phyloP scores from a whole-genome alignment of 805 yeast genomes.

The Lachancea kluyveri region DNA sequence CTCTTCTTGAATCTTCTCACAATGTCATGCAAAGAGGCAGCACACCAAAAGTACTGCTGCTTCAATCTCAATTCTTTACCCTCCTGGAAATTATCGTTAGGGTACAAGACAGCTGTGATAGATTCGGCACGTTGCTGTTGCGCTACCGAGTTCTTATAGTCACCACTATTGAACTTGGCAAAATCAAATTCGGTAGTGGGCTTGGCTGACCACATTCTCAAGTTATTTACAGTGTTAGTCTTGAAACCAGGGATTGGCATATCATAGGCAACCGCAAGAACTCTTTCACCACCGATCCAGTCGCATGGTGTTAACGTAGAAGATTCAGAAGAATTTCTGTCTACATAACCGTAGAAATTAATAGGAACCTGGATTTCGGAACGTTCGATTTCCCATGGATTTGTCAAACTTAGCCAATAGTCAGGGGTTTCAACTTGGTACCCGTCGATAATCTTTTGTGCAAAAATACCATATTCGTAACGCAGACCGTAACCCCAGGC shows the following conservation, averaged over 20 bases:
- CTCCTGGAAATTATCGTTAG: constrained; percentile 85
- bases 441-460: constrained; percentile 84
- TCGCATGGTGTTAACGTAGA: constrained; percentile 52
- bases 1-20: constrained; percentile 83
- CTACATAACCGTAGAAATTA: constrained; percentile 80
- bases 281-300: constrained; percentile 89
- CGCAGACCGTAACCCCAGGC: constrained; percentile 97
- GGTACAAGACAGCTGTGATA: constrained; percentile 87
- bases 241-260: constrained; percentile 90
- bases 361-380: constrained; percentile 83
- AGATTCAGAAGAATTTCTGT: constrained; percentile 42
- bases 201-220: constrained; percentile 84
- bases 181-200: constrained; percentile 92
- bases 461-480: constrained; percentile 89
- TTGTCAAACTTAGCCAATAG: constrained; percentile 82
- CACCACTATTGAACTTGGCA: constrained; percentile 85
- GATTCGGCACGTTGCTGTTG: constrained; percentile 88
- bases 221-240: constrained; percentile 77
- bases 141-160: constrained; percentile 75
- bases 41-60: constrained; percentile 96
- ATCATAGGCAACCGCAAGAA: constrained; percentile 84
- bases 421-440: constrained; percentile 94
- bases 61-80: constrained; percentile 90
- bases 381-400: constrained; percentile 92
- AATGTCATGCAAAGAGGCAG: constrained; percentile 88